phyloP scores from a whole-genome alignment of 768 basidiomycete species.

The Cyclocybe aegerita region DNA sequence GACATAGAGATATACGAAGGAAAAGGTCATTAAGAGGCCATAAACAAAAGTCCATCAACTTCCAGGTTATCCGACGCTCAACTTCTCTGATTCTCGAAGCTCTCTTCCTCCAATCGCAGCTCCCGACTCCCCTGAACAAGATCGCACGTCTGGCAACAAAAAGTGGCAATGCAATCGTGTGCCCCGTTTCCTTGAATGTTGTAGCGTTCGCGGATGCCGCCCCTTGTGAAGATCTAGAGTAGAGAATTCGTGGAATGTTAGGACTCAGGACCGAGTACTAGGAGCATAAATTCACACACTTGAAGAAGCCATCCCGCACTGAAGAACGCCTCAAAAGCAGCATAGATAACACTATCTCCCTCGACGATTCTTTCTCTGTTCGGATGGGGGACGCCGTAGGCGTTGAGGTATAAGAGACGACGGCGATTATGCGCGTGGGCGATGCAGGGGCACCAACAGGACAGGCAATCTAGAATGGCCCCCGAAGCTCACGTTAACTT shows the following conservation, averaged over 20 bases:
- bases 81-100: constrained; percentile 2
- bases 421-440: constrained; percentile 14
- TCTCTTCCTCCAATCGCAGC: constrained; percentile 19
- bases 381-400: constrained; percentile 14
- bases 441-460: constrained; percentile 21
- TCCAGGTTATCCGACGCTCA: too few relatives aligned
- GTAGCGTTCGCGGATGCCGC: constrained; percentile 16
- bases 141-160: constrained; percentile 19
- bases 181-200: constrained; percentile 15
- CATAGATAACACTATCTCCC: constrained; percentile 12
- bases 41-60: too few relatives aligned
- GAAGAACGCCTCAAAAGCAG: constrained; percentile 11
- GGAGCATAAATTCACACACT: constrained; percentile 1
- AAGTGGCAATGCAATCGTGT: constrained; percentile 15
- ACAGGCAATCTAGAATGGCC: constrained; percentile 11
- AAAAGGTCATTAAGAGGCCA: too few relatives aligned
- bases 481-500: background rate
- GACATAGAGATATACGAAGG: too few relatives aligned
- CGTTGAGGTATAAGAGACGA: constrained; percentile 17
- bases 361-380: constrained; percentile 6
- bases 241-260: background rate
- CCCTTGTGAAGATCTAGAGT: constrained; percentile 15
- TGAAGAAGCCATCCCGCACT: constrained; percentile 20
- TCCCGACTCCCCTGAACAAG: constrained; percentile 18
- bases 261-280: background rate